These are phyloP conservation scores for Linanthus parryae DNA, from an alignment of 148 eudicot genomes.

Conservation along the genomic window DNA sequence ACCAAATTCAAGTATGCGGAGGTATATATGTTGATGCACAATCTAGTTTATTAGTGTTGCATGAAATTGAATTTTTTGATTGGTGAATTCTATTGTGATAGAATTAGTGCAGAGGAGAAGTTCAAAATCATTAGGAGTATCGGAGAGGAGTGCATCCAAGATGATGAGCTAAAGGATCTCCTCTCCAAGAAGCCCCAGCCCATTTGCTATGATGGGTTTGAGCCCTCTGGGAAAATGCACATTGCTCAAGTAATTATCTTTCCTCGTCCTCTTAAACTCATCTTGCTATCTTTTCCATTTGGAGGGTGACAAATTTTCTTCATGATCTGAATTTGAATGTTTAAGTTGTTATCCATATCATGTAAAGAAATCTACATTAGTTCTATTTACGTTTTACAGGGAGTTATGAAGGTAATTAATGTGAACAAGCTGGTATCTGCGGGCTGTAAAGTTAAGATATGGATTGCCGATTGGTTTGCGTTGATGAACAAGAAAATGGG, in stretches of 20 bases:
- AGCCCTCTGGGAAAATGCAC: slow-evolving; percentile 56
- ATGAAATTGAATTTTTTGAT: background rate
- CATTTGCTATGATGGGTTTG: slow-evolving; percentile 50
- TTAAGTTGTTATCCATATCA: background rate
- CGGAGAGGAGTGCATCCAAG: slow-evolving; percentile 55
- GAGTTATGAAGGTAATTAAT: slow-evolving; percentile 82
- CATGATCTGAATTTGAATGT: background rate
- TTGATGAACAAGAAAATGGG: slow-evolving; percentile 89
- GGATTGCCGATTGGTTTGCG: slow-evolving; percentile 99
- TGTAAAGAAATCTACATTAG: too few species aligned
- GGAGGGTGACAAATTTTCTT: background rate
- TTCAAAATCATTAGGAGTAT: slow-evolving; percentile 40
- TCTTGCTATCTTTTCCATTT: too few species aligned
- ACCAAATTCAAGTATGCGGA: too few species aligned
- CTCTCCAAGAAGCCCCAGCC: slow-evolving; percentile 43
- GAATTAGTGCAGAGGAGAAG: slow-evolving; percentile 42
- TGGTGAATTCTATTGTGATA: slow-evolving; percentile 10
- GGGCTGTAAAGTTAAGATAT: slow-evolving; percentile 86
- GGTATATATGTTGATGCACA: background rate
- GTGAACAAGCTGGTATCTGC: slow-evolving; percentile 83
- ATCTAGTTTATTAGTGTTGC: too few species aligned
- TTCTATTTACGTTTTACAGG: slow-evolving; percentile 62
- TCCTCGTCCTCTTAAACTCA: too few species aligned
- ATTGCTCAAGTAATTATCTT: slow-evolving; percentile 35
- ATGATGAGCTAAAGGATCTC: slow-evolving; percentile 35